Percentiles rank a stretch among this genome's conserved stretches.
These are phyloP conservation scores for Pseudevernia furfuracea DNA, from an alignment of 495 filamentous ascomycete species.

Conservation along the genomic window DNA sequence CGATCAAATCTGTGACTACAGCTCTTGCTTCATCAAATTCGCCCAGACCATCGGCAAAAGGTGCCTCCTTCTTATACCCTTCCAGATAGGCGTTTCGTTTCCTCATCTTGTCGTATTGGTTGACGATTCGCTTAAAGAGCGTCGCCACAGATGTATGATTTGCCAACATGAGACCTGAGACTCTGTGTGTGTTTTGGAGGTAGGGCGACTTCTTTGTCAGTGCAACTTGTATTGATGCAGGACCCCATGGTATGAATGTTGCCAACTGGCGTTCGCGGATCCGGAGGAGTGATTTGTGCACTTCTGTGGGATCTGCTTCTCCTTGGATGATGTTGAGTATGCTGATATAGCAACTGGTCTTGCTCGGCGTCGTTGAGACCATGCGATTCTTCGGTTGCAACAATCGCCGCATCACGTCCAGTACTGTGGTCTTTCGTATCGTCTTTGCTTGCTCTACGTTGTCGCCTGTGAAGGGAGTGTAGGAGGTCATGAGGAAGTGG, in stretches of 20 bases:
- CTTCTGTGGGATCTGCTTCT: conserved; percentile 93
- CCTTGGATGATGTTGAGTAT: conserved; percentile 98
- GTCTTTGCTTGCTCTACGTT: conserved; percentile 94
- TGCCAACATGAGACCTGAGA: conserved; percentile 93
- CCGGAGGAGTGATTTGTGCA: conserved; percentile 92
- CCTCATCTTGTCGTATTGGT: conserved; percentile 82
- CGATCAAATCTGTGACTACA: conserved; percentile 79
- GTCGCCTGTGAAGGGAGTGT: conserved; percentile 93
- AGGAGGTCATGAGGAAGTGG: conserved; percentile 96
- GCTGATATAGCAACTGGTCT: conserved; percentile 96
- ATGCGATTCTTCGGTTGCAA: conserved; percentile 98
- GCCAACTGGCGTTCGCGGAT: conserved; percentile 91
- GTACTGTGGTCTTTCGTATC: conserved; percentile 91
- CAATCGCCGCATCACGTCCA: conserved; percentile 94
- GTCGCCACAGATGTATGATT: conserved; percentile 98
- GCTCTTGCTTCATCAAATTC: conserved; percentile 93
- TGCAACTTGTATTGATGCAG: conserved; percentile 93
- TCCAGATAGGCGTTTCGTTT: conserved; percentile 97
- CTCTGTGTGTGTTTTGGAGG: conserved; percentile 75
- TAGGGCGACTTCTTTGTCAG: conserved; percentile 95
- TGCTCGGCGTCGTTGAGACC: conserved; percentile 92
- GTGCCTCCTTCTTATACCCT: conserved; percentile 86
- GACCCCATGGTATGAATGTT: conserved; percentile 98
- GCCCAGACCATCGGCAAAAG: conserved; percentile 80
- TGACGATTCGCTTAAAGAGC: conserved; percentile 86